Evolutionary conservation across 2,329 filamentous ascomycete species (phyloP), one percentile per base, ranked within the genome.

Genomic region (Aureobasidium sp.): DNA sequence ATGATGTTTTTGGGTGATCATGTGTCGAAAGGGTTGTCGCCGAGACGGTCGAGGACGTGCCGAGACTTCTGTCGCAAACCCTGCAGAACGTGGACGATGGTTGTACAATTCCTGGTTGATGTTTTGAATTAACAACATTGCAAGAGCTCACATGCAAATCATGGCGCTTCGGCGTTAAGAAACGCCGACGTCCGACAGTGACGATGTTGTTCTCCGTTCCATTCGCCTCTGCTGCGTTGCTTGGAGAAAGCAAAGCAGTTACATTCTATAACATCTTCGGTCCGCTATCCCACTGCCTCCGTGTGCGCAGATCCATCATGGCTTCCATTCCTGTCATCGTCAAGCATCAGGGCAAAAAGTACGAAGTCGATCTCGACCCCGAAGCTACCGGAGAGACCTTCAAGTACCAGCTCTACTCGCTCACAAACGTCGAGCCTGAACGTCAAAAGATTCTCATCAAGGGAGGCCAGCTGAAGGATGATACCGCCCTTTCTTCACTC

Each of bases 381-480:
- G 81, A 84, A 29, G 87, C 90, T 50, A 91, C 86, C 65, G 94
- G 94, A 76, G 92, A 97, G 76, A 90, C 89, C 63, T 91, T 99
- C 81, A 99, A 97, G 76, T 90, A 89, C 71, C 94, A 97, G 75
- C 84, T 99, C 63, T 99, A 88, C 79, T 97, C 92, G 66, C 81
- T 99, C 62, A 99, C 94, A 51, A 92, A 90, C 65, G 94, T 99
- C 72, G 94, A 97, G 74, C 94, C 94, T 67, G 90, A 96, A 66
- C 88, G 93, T 65, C 95, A 99, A 76, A 97, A 97, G 79, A 90
- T 99, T 69, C 79, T 99, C 62, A 85, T 97, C 75, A 97, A 96
- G 77, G 92, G 92, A 67, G 90, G 90, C 66, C 91, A 96, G 76
- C 85, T 99, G 69, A 99, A 97, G 77, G 89, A 99, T 84, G 92